Base-by-base conservation (phyloP, 1,284 basidiomycete genomes). In the Leccinum angustisporum region DNA sequence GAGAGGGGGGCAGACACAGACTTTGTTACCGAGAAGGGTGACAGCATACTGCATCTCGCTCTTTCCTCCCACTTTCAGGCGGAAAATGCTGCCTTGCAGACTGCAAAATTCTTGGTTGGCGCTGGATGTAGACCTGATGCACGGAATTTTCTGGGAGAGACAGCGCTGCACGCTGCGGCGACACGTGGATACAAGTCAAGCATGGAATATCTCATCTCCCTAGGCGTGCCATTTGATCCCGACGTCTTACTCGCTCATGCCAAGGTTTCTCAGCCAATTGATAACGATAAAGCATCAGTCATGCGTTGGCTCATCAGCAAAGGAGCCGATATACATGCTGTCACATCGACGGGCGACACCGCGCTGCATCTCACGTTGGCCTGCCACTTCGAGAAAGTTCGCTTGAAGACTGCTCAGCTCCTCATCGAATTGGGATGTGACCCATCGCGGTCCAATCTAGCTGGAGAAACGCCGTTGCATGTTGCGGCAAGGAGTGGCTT, bases 231-330 rank as follows among this genome's bases (percentile, higher is more conserved):
- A 14, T 43, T 61, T 10, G 21, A 38, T 33, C 48, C 46, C 18
- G 5, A 60, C 4, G 27, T 60, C 18, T 60, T 60, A 10, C 59
- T 60, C 18, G 18, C 30, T 60, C 16, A 40, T 10, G 58, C 58
- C 36, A 31, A 27, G 18, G 10, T 34, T 27, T 36, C 1, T 11
- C 8, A 31, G 18, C 18, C 8, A 9, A 16, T 4, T 27, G 27
- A 21, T 13, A 13, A 21, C 6, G 4, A 33, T 16, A 61, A 38
- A 55, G 1, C 30, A 2, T 27, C 36, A 18, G 4, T 54, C 27
- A 34, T 61, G 59, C 60, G 38, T 8, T 43, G 51, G 38, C 59
- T 61, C 30, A 43, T 61, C 21, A 53, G 10, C 59, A 61, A 61
- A 11, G 60, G 59, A 7, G 60, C 60, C 6, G 10, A 54, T 21